Conservation (phyloP, 768 basidiomycete genomes). For the Leccinum barrowsii region DNA sequence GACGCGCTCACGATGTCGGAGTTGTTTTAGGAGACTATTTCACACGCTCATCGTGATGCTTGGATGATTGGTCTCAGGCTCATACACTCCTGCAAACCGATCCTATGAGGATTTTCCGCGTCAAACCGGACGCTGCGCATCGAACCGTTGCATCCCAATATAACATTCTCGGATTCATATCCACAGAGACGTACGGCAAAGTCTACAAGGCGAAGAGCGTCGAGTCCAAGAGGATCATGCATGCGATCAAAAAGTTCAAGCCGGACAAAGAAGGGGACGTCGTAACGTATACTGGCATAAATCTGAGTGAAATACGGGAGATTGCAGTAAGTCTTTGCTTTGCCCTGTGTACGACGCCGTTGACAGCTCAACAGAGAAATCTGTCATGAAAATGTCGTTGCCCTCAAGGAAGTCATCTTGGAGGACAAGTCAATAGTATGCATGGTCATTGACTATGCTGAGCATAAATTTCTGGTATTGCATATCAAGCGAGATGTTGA, state of each 20-base stretch:
- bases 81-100: conserved; percentile 45
- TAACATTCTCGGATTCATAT: conserved; percentile 93
- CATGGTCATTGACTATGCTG: conserved; percentile 99
- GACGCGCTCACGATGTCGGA: no score
- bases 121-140: conserved; percentile 68
- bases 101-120: conserved; percentile 83
- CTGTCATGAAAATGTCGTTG: conserved; percentile 85
- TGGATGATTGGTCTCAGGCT: conserved; percentile 34
- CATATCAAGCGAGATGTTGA: neutral
- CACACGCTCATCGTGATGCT: conserved; percentile 18
- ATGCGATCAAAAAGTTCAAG: conserved; percentile 99
- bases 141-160: conserved; percentile 80
- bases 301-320: conserved; percentile 95
- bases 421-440: conserved; percentile 97
- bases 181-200: conserved; percentile 96
- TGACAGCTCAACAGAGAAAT: conserved; percentile 83
- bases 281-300: conserved; percentile 93
- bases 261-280: conserved; percentile 99
- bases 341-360: conserved; percentile 13
- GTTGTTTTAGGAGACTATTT: no score
- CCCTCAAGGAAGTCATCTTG: conserved; percentile 90
- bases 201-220: conserved; percentile 93
- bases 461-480: conserved; percentile 90
- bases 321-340: conserved; percentile 66
- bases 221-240: conserved; percentile 64